Percentiles rank a stretch among this genome's conserved stretches.
These are phyloP conservation scores for Clonostachys rhizophaga DNA, from an alignment of 2,329 filamentous ascomycete species.

Conservation along the genomic window DNA sequence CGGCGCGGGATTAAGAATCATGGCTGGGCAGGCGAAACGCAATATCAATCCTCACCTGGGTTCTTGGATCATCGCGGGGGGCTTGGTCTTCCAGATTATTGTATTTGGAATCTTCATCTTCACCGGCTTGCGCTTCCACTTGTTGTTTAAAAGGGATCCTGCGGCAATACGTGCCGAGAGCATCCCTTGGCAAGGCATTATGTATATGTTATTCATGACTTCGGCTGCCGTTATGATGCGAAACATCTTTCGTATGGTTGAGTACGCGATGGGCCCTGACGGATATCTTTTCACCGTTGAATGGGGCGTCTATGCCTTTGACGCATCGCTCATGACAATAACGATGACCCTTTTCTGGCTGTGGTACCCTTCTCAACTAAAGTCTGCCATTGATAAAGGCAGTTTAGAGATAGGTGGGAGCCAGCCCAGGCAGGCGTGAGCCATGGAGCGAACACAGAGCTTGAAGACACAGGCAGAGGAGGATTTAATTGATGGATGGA, in stretches of 20 bases:
- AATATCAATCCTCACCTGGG: slow-evolving; percentile 14
- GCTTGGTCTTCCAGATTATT: slow-evolving; percentile 49
- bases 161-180: slow-evolving; percentile 4
- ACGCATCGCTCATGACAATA: slow-evolving; percentile 25
- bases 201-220: slow-evolving; percentile 26
- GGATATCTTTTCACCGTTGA: slow-evolving; percentile 31
- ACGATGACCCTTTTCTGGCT: no score
- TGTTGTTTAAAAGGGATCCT: slow-evolving; percentile 6
- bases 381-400: no score
- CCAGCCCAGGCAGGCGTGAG: no score
- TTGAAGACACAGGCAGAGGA: no score
- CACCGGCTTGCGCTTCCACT: slow-evolving; percentile 36
- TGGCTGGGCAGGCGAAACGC: slow-evolving; percentile 12
- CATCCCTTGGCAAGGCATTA: slow-evolving; percentile 20
- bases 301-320: slow-evolving; percentile 32
- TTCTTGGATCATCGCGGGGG: slow-evolving; percentile 43
- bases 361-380: no score
- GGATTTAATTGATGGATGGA: no score
- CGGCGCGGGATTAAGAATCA: slow-evolving; percentile 15
- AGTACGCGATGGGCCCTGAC: slow-evolving; percentile 32
- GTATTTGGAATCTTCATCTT: slow-evolving; percentile 47
- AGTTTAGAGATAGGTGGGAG: no score
- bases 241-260: slow-evolving; percentile 37
- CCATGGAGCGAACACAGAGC: no score
- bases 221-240: slow-evolving; percentile 32